phyloP scores from a whole-genome alignment of 805 yeast genomes.

The Isabelozyma rhagii region DNA sequence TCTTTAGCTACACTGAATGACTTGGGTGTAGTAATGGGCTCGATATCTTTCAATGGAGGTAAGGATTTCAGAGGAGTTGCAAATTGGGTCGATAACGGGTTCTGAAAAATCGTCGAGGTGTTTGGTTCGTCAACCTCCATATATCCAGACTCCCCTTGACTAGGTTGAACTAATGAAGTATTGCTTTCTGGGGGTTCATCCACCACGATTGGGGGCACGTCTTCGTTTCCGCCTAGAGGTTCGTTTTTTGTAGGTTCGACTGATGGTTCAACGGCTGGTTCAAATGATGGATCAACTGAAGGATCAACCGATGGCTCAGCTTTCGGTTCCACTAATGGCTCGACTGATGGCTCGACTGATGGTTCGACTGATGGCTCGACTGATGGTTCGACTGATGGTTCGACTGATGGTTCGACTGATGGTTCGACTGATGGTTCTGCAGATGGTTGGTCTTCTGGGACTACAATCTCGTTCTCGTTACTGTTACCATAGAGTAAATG shows the following conservation, averaged over 20 bases:
- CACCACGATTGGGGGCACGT: background rate
- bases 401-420: no score
- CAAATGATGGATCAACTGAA: no score
- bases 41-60: constrained; percentile 43
- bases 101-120: background rate
- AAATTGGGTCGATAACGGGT: constrained; percentile 11
- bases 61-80: constrained; percentile 41
- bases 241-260: background rate
- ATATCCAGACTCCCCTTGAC: background rate
- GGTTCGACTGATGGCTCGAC: no score
- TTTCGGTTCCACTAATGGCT: no score
- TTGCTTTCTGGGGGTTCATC: background rate
- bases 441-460: background rate
- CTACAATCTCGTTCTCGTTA: background rate
- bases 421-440: no score
- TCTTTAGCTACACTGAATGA: constrained; percentile 40
- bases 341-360: no score
- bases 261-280: no score
- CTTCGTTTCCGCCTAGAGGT: background rate
- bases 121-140: constrained; percentile 1
- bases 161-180: background rate
- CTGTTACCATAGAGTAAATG: background rate
- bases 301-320: no score
- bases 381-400: no score
- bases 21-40: constrained; percentile 38